Conservation (phyloP, 2,329 filamentous ascomycete genomes). For the Fusarium falciforme region DNA sequence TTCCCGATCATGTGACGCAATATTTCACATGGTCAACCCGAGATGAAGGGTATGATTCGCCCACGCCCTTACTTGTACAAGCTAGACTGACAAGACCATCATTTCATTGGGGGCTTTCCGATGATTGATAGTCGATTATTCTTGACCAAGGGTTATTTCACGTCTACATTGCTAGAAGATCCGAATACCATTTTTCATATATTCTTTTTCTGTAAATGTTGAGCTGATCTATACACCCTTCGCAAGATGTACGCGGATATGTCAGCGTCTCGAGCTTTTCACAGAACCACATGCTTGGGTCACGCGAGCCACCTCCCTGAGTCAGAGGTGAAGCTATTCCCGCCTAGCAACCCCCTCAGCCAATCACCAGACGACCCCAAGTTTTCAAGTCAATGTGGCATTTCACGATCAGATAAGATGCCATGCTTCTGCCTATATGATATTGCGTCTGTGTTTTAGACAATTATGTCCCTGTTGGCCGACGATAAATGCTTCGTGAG, state of each 20-base stretch:
- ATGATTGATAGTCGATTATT: neutral
- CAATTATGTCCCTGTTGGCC: neutral
- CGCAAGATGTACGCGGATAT: neutral
- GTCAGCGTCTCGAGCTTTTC: neutral
- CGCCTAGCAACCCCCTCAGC: neutral
- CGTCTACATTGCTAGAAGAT: neutral
- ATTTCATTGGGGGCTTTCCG: neutral
- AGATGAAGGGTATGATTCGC: conserved; percentile 7
- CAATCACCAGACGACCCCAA: neutral
- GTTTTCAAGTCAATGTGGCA: neutral
- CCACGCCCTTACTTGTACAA: neutral
- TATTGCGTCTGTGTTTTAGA: neutral
- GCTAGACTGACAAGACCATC: neutral
- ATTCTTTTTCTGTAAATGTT: neutral
- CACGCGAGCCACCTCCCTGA: conserved; percentile 5
- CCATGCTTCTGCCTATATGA: neutral
- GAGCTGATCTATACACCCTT: neutral
- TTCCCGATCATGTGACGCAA: conserved; percentile 49
- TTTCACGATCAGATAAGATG: neutral
- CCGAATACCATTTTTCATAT: neutral
- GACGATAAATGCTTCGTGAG: neutral
- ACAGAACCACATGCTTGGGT: neutral
- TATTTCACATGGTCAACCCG: conserved; percentile 36
- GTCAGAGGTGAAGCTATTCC: conserved; percentile 19
- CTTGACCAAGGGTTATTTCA: neutral